These are phyloP conservation scores for Xanthoceras sorbifolium DNA, from an alignment of 345 rosid species.

Conservation along the genomic window DNA sequence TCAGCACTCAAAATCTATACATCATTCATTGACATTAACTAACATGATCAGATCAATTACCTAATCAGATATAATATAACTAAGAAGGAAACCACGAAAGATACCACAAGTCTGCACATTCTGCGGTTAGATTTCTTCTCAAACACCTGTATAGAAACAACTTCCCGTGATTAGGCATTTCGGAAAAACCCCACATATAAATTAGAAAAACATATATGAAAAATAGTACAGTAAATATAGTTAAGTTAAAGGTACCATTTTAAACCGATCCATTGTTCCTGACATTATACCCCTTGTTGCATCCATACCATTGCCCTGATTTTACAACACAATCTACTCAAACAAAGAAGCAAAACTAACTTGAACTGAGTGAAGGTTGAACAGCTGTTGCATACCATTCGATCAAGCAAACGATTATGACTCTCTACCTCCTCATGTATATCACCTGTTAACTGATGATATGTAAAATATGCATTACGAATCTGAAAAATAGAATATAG, in stretches of 20 bases:
- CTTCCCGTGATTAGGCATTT: slow-evolving; percentile 11
- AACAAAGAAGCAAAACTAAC: slow-evolving; percentile 9
- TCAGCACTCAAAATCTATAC: neutral
- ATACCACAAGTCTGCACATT: slow-evolving; percentile 61
- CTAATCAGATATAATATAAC: slow-evolving; percentile 61
- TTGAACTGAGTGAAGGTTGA: neutral
- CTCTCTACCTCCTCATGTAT: slow-evolving; percentile 87
- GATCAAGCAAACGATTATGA: slow-evolving; percentile 82
- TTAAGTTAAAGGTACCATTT: slow-evolving; percentile 53
- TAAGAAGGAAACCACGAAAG: slow-evolving; percentile 61
- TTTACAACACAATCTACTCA: slow-evolving; percentile 25
- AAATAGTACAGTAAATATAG: slow-evolving; percentile 1
- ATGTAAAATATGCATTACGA: neutral
- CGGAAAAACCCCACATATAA: neutral
- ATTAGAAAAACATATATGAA: slow-evolving; percentile 5
- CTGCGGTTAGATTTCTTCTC: slow-evolving; percentile 75
- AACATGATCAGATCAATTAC: slow-evolving; percentile 32
- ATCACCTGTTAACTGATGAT: slow-evolving; percentile 76
- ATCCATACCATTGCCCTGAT: slow-evolving; percentile 87
- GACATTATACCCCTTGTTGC: slow-evolving; percentile 82
- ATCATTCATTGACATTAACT: neutral
- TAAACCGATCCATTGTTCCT: slow-evolving; percentile 85
- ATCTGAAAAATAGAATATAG: neutral
- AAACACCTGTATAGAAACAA: slow-evolving; percentile 54
- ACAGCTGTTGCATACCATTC: slow-evolving; percentile 46